phyloP scores from a whole-genome alignment of 2,329 filamentous ascomycete species.

The Epicoccum sorghinum region DNA sequence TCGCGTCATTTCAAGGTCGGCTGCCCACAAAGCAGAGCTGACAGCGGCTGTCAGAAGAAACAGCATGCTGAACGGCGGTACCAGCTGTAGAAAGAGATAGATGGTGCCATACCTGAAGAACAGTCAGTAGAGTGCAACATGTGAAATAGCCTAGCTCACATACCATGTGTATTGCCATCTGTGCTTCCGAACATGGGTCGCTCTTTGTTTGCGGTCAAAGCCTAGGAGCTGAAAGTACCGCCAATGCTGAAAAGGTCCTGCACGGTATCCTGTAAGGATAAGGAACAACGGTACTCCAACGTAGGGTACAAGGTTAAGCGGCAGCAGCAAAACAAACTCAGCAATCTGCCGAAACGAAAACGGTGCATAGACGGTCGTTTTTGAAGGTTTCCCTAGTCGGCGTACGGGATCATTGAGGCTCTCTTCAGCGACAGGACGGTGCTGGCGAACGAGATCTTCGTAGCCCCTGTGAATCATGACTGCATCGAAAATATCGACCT shows the following conservation, averaged over 20 bases:
- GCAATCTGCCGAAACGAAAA: slow-evolving; percentile 91
- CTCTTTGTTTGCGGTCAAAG: slow-evolving; percentile 74
- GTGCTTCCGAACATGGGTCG: slow-evolving; percentile 69
- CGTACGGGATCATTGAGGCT: slow-evolving; percentile 72
- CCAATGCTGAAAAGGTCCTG: slow-evolving; percentile 89
- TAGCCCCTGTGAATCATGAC: slow-evolving; percentile 78
- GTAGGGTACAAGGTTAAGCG: slow-evolving; percentile 86
- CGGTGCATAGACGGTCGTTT: slow-evolving; percentile 78
- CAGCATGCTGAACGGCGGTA: slow-evolving; percentile 90
- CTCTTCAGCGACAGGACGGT: slow-evolving; percentile 68
- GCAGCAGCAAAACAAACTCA: slow-evolving; percentile 71
- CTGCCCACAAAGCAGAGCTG: slow-evolving; percentile 86
- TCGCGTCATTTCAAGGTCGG: slow-evolving; percentile 67
- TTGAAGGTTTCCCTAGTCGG: slow-evolving; percentile 81
- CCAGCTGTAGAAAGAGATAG: slow-evolving; percentile 82
- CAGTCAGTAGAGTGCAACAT: slow-evolving; percentile 14
- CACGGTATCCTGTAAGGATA: slow-evolving; percentile 82
- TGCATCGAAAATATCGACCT: slow-evolving; percentile 78
- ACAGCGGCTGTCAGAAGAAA: slow-evolving; percentile 87
- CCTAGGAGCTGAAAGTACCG: slow-evolving; percentile 84
- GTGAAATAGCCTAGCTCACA: neutral
- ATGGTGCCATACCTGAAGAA: slow-evolving; percentile 76
- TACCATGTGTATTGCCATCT: slow-evolving; percentile 86
- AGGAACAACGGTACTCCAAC: slow-evolving; percentile 86
- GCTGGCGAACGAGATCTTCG: slow-evolving; percentile 57